Conservation (phyloP, 2,329 filamentous ascomycete genomes). For the Talaromyces marneffei region DNA sequence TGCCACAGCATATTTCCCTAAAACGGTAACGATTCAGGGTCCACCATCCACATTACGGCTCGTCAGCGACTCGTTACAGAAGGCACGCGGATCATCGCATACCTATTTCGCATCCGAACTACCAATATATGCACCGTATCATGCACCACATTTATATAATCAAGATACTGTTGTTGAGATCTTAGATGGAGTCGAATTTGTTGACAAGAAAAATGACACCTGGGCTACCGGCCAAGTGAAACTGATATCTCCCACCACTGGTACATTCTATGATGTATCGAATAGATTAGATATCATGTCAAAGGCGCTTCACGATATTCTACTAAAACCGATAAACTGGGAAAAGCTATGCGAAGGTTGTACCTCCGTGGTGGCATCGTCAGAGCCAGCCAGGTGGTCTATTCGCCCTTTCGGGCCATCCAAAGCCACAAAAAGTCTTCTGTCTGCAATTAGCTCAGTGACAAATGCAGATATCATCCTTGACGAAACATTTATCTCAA, state of each 20-base stretch:
- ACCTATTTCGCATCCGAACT: slow-evolving; percentile 19
- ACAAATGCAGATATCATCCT: not conserved
- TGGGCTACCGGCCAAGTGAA: not conserved
- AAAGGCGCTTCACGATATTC: not conserved
- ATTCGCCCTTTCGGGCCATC: not conserved
- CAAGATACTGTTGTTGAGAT: not conserved
- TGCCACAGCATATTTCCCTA: slow-evolving; percentile 54
- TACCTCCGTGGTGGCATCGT: not conserved
- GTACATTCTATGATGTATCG: not conserved
- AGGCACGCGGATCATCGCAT: not conserved
- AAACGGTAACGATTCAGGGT: slow-evolving; percentile 55
- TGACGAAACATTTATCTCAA: not conserved
- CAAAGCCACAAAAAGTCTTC: not conserved
- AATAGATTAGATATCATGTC: not conserved
- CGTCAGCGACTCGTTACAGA: not conserved
- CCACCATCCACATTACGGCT: slow-evolving; percentile 36
- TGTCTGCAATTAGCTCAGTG: not conserved
- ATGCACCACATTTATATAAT: slow-evolving; percentile 50
- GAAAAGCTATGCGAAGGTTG: not conserved
- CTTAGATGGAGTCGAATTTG: not conserved
- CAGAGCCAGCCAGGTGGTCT: not conserved
- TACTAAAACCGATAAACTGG: not conserved
- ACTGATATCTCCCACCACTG: not conserved
- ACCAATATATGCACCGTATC: slow-evolving; percentile 54
- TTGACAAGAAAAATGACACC: not conserved